Conservation (phyloP, 1,139 yeast species). For the Geotrichum histeridarum region DNA sequence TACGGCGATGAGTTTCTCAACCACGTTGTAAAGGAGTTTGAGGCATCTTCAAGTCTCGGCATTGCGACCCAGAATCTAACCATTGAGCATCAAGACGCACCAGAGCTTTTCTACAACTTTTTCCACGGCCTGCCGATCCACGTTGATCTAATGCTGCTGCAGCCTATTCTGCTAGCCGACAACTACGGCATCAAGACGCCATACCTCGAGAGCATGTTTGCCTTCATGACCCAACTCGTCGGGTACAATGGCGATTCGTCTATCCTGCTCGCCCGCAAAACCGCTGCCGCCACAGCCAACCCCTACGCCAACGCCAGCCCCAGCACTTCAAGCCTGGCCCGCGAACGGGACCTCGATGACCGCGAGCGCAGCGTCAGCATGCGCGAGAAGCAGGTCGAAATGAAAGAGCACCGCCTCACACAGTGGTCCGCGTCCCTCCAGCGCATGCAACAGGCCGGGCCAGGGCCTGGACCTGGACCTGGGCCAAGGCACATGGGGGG, state of each 20-base stretch:
- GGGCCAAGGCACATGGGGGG: not conserved
- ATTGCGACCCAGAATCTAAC: not conserved
- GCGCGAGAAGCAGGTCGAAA: conserved; percentile 4
- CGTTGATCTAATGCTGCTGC: conserved; percentile 69
- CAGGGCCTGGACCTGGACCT: not conserved
- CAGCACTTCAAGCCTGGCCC: not conserved
- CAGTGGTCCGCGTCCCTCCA: conserved; percentile 6
- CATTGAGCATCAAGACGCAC: conserved; percentile 41
- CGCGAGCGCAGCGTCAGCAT: conserved; percentile 2
- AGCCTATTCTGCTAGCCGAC: conserved; percentile 82
- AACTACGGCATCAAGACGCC: conserved; percentile 83
- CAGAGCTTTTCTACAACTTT: conserved; percentile 56
- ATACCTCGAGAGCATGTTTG: conserved; percentile 78
- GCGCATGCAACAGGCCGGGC: conserved; percentile 1
- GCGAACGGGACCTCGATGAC: not conserved
- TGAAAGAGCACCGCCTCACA: conserved; percentile 1
- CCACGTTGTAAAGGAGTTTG: conserved; percentile 5
- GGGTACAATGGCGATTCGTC: conserved; percentile 1
- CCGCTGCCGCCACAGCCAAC: not conserved
- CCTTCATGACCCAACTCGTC: conserved; percentile 32
- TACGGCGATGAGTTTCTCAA: conserved; percentile 14
- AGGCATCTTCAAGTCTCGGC: not conserved
- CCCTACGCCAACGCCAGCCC: too few species aligned
- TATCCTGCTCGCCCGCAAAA: not conserved
- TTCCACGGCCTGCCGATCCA: conserved; percentile 52